phyloP scores from a whole-genome alignment of 176 grass and related monocot genomes.

The Cocos nucifera region DNA sequence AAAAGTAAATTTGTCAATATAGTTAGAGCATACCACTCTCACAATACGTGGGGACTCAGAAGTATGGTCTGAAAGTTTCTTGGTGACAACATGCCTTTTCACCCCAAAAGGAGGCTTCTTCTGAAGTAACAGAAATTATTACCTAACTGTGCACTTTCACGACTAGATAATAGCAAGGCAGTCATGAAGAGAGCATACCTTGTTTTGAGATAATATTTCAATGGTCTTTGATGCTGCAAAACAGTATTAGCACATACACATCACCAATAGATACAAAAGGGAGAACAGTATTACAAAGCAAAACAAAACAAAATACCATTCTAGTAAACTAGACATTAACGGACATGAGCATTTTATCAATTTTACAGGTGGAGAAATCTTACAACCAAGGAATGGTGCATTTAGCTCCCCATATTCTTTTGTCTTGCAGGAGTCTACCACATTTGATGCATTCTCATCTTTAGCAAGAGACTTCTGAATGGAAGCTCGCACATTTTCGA shows the following conservation, averaged over 20 bases:
- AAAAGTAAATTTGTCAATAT: neutral
- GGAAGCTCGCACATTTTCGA: slow-evolving; percentile 65
- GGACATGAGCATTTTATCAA: neutral
- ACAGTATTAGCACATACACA: slow-evolving; percentile 3
- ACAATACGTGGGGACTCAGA: slow-evolving; percentile 9
- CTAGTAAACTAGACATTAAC: neutral
- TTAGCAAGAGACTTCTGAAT: slow-evolving; percentile 65
- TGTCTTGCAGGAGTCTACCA: slow-evolving; percentile 11
- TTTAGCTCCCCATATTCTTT: slow-evolving; percentile 13
- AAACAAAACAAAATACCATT: neutral
- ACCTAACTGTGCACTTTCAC: neutral
- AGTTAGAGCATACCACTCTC: slow-evolving; percentile 32
- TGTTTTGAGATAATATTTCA: slow-evolving; percentile 41
- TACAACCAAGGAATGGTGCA: slow-evolving; percentile 27
- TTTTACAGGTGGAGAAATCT: slow-evolving; percentile 11
- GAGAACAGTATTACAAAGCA: too few relatives aligned
- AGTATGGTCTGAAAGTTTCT: slow-evolving; percentile 30
- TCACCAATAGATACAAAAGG: neutral
- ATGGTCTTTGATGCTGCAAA: slow-evolving; percentile 43
- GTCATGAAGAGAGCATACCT: slow-evolving; percentile 29
- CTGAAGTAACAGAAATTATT: slow-evolving; percentile 20
- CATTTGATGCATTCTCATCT: slow-evolving; percentile 25
- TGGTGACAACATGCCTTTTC: slow-evolving; percentile 17
- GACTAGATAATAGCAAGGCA: neutral
- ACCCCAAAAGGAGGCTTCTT: slow-evolving; percentile 28